Conservation (phyloP, 768 basidiomycete species). For the Termitomyces sp. region DNA sequence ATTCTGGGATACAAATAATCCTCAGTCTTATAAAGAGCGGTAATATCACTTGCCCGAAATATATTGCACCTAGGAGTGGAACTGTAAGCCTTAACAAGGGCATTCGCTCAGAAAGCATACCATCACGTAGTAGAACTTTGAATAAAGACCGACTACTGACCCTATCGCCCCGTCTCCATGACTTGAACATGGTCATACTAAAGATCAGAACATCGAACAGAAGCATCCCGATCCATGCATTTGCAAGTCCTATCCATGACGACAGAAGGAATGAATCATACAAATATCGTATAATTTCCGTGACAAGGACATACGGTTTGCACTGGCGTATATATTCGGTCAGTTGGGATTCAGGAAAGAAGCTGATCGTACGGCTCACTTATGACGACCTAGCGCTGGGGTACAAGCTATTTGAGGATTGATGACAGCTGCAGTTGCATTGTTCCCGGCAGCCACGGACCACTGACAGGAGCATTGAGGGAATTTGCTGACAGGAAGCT, state of each 20-base stretch:
- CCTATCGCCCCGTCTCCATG: conserved; percentile 14
- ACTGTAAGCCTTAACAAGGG: not conserved
- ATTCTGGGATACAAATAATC: not conserved
- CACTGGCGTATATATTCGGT: too few species aligned
- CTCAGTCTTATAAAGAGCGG: not conserved
- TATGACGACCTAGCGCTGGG: too few species aligned
- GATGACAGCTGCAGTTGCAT: too few species aligned
- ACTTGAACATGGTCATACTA: conserved; percentile 31
- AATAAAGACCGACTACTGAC: not conserved
- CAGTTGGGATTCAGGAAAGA: too few species aligned
- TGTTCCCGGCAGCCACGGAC: too few species aligned
- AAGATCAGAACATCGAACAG: conserved; percentile 35
- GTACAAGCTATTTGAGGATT: too few species aligned
- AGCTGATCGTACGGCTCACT: too few species aligned
- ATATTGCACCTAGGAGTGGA: not conserved
- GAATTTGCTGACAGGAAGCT: too few species aligned
- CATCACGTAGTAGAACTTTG: not conserved
- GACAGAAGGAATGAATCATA: not conserved
- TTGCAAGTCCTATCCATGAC: conserved; percentile 21
- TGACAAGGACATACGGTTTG: too few species aligned
- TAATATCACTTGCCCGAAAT: not conserved
- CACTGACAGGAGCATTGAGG: too few species aligned
- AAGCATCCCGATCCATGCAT: conserved; percentile 34
- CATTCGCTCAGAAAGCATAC: not conserved
- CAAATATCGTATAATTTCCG: too few species aligned